A percentile compares a stretch with the other conserved stretches of the same genome.
Evolutionary conservation across 495 filamentous ascomycete species (phyloP).

Genomic region (Mycothermus thermophilus): DNA sequence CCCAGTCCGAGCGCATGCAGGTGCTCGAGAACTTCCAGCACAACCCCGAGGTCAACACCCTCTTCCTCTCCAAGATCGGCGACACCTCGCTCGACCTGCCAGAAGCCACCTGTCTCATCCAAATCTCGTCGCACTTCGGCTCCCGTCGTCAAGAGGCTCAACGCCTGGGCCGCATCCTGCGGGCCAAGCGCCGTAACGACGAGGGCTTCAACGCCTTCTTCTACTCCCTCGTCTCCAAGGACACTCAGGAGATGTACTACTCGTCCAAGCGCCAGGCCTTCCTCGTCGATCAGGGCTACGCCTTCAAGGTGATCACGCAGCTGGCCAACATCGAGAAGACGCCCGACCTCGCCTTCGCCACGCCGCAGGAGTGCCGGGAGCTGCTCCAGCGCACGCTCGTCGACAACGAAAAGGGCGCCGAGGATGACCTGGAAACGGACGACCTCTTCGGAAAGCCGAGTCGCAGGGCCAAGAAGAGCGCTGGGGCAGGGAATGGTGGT

Average conservation of each 20-base stretch:
- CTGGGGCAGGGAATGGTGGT: conserved; percentile 8
- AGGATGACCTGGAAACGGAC: conserved; percentile 66
- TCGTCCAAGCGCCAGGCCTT: conserved; percentile 95
- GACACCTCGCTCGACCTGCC: conserved; percentile 95
- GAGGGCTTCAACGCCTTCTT: conserved; percentile 99
- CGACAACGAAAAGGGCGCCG: conserved; percentile 66
- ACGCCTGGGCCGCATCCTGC: conserved; percentile 82
- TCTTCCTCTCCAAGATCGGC: conserved; percentile 96
- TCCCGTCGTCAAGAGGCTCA: conserved; percentile 96
- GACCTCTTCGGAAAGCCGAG: conserved; percentile 58
- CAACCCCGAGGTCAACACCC: conserved; percentile 82
- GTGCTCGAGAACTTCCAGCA: conserved; percentile 96
- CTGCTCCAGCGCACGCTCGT: conserved; percentile 85
- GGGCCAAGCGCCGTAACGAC: conserved; percentile 92
- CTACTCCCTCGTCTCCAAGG: conserved; percentile 92
- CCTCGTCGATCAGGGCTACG: conserved; percentile 95
- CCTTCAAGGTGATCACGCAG: conserved; percentile 98
- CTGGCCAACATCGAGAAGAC: conserved; percentile 80
- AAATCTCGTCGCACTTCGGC: conserved; percentile 96
- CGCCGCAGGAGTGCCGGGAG: conserved; percentile 71
- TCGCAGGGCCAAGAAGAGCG: conserved; percentile 37
- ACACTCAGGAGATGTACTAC: conserved; percentile 97
- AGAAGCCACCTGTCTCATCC: conserved; percentile 93
- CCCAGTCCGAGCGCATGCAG: conserved; percentile 70
- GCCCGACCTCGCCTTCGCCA: conserved; percentile 64